phyloP scores from a whole-genome alignment of 2,329 filamentous ascomycete species.

The Fusarium algeriense region DNA sequence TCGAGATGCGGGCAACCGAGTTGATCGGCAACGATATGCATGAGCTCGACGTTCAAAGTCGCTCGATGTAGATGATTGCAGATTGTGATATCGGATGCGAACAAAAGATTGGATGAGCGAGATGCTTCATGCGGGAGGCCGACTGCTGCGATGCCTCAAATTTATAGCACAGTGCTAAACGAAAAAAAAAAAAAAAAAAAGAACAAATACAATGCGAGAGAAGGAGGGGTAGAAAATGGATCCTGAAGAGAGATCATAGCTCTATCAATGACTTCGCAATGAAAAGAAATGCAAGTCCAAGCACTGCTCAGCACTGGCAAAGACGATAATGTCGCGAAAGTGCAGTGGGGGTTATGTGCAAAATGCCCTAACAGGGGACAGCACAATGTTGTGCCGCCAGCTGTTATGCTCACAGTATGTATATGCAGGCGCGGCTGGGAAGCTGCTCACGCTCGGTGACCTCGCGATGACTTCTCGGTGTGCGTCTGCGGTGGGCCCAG shows the following conservation, averaged over 20 bases:
- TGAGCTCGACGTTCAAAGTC: background rate
- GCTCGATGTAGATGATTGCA: background rate
- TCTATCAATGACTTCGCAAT: background rate
- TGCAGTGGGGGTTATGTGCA: background rate
- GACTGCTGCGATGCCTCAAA: background rate
- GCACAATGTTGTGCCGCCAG: too few species aligned
- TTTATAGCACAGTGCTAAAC: background rate
- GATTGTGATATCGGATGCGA: background rate
- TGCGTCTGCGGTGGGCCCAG: conserved; percentile 8
- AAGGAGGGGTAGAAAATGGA: background rate
- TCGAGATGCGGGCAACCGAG: background rate
- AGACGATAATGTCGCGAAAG: background rate
- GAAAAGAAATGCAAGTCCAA: background rate
- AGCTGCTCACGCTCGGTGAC: background rate
- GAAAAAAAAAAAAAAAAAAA: background rate
- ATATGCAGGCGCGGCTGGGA: background rate
- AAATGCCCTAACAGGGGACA: background rate
- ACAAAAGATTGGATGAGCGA: conserved; percentile 4
- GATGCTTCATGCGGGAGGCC: conserved; percentile 35
- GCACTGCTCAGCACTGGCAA: conserved; percentile 2
- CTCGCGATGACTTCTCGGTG: conserved; percentile 6
- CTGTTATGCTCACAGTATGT: background rate
- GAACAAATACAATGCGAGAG: too few species aligned
- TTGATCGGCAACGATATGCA: background rate
- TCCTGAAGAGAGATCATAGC: background rate